These are phyloP conservation scores for Rosellinia necatrix DNA, from an alignment of 2,329 filamentous ascomycete species.

Conservation along the genomic window DNA sequence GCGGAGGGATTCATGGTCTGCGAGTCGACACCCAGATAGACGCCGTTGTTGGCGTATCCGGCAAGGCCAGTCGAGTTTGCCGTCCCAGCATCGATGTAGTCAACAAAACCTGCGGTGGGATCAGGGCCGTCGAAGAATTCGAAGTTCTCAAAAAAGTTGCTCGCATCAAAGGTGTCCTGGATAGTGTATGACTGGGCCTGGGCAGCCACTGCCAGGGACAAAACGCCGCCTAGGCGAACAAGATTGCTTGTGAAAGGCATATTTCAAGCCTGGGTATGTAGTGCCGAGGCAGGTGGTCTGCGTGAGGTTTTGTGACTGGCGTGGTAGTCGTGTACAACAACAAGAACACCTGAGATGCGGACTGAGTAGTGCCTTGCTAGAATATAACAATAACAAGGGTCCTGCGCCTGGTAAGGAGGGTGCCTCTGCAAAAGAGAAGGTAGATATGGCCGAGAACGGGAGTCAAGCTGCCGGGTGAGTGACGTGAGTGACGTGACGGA, in stretches of 20 bases:
- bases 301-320: not conserved
- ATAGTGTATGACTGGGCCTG: conserved; percentile 48
- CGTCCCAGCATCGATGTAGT: conserved; percentile 64
- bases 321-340: conserved; percentile 2
- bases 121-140: conserved; percentile 63
- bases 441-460: conserved; percentile 2
- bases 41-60: conserved; percentile 55
- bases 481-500: not conserved
- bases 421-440: conserved; percentile 7
- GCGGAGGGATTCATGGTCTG: conserved; percentile 56
- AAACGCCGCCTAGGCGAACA: conserved; percentile 31
- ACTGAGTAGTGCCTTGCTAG: not conserved
- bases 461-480: not conserved
- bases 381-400: conserved; percentile 2
- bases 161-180: conserved; percentile 52
- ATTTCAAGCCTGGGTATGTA: conserved; percentile 10
- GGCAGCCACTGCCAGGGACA: conserved; percentile 31
- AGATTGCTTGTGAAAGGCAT: conserved; percentile 35
- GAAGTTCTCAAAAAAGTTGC: conserved; percentile 62
- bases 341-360: not conserved
- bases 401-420: conserved; percentile 36
- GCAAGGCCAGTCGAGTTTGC: conserved; percentile 65
- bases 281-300: too few relatives aligned
- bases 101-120: conserved; percentile 76
- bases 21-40: conserved; percentile 74